Evolutionary conservation across 371 early-diverging fungal genomes (phyloP), one percentile per base, ranked within the genome.

Genomic region (Lichtheimia corymbifera): DNA sequence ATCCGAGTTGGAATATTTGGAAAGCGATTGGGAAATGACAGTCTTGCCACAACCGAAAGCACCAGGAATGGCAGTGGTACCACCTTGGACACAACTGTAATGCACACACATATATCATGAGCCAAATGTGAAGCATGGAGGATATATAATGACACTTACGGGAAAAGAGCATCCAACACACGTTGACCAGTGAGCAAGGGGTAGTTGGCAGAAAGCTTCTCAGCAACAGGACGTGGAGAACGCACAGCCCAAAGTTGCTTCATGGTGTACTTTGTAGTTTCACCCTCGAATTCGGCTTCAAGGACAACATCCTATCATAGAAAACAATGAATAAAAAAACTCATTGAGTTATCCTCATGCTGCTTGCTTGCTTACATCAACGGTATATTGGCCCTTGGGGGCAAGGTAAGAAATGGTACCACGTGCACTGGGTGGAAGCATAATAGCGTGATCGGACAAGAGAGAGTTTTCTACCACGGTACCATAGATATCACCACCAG

Each of bases 1-100:
- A 78, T 99, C 99, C 51, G 99, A 99, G 90, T 99, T 99, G 68
- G 99, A 99, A 83, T 99, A 99, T 80, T 99, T 99, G 59, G 99
- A 99, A 62, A 99, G 84, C 3, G 99, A 94, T 80, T 99, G 99
- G 4, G 99, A 99, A 80, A 99, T 99, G 62, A 99, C 99, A 55
- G 99, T 99, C 85, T 99, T 99, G 56, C 99, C 99, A 82, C 99
- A 99, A 43, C 99, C 99, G 79, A 99, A 99, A 56, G 99, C 99
- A 60, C 99, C 99, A 14, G 99, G 99, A 84, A 99, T 98, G 42
- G 99, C 99, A 5, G 99, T 99, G 14, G 99, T 99, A 61, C 99
- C 99, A 65, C 99, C 99, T 82, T 99, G 99, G 6, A 99, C 99
- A 85, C 99, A 99, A 27, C 70, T 70, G 77, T 58, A 18, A 7